phyloP scores from a whole-genome alignment of 306 rosid species.

The Psophocarpus tetragonolobus region DNA sequence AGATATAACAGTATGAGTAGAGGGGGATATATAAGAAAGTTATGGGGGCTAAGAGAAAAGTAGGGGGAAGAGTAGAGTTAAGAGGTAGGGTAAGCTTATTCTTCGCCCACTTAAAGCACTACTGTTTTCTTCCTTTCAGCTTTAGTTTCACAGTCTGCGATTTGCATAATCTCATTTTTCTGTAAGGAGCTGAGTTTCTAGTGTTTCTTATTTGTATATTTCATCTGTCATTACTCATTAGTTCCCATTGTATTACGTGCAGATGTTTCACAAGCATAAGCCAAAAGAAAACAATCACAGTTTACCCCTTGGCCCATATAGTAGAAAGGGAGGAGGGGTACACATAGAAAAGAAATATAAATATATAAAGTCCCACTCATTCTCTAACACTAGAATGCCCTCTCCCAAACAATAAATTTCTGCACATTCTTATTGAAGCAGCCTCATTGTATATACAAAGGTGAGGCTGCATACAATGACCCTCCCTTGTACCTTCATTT shows the following conservation, averaged over 20 bases:
- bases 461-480: no score
- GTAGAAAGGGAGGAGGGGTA: constrained; percentile 2
- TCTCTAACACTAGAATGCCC: background rate
- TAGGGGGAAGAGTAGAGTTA: background rate
- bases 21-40: background rate
- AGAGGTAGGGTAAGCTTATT: background rate
- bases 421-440: background rate
- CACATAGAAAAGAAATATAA: background rate
- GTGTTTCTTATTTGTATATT: background rate
- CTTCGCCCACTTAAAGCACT: background rate
- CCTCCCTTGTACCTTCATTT: no score
- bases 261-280: background rate
- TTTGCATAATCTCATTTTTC: constrained; percentile 5
- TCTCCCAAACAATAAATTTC: background rate
- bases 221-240: background rate
- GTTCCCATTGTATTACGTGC: background rate
- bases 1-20: background rate
- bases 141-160: background rate
- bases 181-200: background rate
- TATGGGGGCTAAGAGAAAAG: background rate
- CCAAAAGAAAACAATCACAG: background rate
- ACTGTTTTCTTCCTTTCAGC: background rate
- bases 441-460: no score
- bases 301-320: background rate
- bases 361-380: background rate